Evolutionary conservation across 2,329 filamentous ascomycete genomes (phyloP), one percentile per base, ranked within the genome.

Genomic region (Aspergillus cejpii): DNA sequence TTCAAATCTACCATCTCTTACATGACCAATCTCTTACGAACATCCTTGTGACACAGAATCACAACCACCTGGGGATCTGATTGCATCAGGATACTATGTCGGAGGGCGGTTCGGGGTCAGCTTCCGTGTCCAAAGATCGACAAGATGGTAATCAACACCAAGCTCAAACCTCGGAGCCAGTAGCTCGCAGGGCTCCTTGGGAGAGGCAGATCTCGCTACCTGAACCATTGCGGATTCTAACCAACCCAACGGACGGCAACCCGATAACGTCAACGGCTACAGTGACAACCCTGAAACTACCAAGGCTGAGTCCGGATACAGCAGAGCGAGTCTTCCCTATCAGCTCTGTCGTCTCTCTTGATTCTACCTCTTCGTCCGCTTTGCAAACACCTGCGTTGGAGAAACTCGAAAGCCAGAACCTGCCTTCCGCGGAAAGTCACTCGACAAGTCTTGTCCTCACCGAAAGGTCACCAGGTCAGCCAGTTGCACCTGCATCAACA

Each of bases 301-400:
- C 61, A 15, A 50, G 50, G 6, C 41, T 66, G 11, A 59, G 61
- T 36, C 58, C 55, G 8, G 59, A 60, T 5, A 56, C 58, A 2
- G 54, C 71, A 27, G 77, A 90, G 58, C 77, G 84, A 40, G 83
- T 91, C n/a, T 91, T 87, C 45, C 86, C 86, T 12, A 85, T 91
- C 24, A 79, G 84, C 39, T 89, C 85, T 10, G 82, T 86, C 33
- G 74, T 91, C 26, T 85, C 80, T 8, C 79, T 90, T 29, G 81
- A 86, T 56, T 78, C 79, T 6, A 53, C 39, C 3, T 45, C 54
- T 6, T 60, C 58, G 3, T 59, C 58, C 7, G 47, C 53, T 2
- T 34, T 54, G 2, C 57, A 51, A 7, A 60, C 56, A 10, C 57
- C 57, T n/a, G 54, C 58, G 1, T 26, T 57, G 1, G 57, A 59